Evolutionary conservation across 2,329 filamentous ascomycete genomes (phyloP).

Genomic region (Arthrinium puccinioides): DNA sequence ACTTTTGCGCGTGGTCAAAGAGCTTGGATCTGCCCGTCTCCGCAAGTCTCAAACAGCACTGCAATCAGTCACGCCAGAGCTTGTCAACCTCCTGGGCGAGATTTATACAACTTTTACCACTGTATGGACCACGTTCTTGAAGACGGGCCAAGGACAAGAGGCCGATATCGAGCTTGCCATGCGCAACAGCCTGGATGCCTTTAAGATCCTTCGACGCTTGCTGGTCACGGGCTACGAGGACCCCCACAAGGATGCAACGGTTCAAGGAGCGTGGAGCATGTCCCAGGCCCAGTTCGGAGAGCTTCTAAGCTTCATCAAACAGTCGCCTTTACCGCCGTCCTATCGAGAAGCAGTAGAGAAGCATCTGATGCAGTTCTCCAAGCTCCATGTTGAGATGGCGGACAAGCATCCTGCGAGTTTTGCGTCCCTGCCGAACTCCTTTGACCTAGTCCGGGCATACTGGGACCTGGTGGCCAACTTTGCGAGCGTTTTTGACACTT

Average conservation of each 20-base stretch:
- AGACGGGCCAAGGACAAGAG: constrained; percentile 49
- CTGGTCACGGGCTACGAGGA: constrained; percentile 76
- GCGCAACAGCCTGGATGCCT: constrained; percentile 67
- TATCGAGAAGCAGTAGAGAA: constrained; percentile 66
- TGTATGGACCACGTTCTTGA: constrained; percentile 58
- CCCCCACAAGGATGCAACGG: constrained; percentile 70
- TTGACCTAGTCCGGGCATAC: constrained; percentile 72
- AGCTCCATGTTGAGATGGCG: constrained; percentile 84
- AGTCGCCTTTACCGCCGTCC: constrained; percentile 43
- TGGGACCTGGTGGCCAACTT: constrained; percentile 77
- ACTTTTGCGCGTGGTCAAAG: constrained; percentile 82
- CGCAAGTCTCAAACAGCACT: constrained; percentile 68
- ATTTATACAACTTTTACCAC: constrained; percentile 72
- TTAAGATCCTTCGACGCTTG: constrained; percentile 75
- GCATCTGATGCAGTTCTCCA: constrained; percentile 83
- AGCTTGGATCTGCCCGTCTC: constrained; percentile 74
- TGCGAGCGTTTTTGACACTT: constrained; percentile 64
- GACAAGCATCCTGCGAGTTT: constrained; percentile 75
- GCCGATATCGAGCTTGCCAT: constrained; percentile 55
- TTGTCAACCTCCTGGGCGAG: constrained; percentile 70
- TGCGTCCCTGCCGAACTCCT: constrained; percentile 69
- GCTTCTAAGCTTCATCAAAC: constrained; percentile 59
- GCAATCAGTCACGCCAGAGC: constrained; percentile 71
- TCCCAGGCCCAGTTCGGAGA: constrained; percentile 72
- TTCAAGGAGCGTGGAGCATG: constrained; percentile 73